Evolutionary conservation across 257 asterid genomes (phyloP), one percentile per base, ranked within the genome.

Genomic region (Solanum verrucosum): DNA sequence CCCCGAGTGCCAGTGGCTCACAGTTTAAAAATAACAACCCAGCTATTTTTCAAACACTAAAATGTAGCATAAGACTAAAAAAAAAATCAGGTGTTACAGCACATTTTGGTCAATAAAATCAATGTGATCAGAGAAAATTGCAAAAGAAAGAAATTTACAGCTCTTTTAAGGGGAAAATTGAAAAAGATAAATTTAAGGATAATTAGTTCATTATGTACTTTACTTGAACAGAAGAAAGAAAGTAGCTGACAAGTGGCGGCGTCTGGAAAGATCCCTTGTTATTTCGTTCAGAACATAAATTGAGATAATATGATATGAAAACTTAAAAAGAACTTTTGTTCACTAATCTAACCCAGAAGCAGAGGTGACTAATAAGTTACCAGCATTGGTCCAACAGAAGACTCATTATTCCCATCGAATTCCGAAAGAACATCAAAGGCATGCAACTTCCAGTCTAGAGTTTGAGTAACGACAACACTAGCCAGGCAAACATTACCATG

Each of bases 401-500:
- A 93, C 91, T 94, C 98, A 93, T 90, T 95, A 88, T 89, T 94
- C 89, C 99, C 98, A 86, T 97, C 99, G 93, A 92, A 96, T 93
- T 97, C 99, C 9, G 99, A 97, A 49, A 97, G 94, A 77, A 97
- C 98, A 91, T 97, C 99, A 90, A 97, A 96, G 70, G 99, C 99
- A 86, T 97, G 97, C 91, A 96, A 94, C 87, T 97, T 97, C 99
- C 99, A 97, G 94, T 96, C 99, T 93, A 97, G 90, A 46, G 99
- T 97, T 91, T 92, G 96, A 23, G 99, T 97, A 88, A 96, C 99
- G 71, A 97, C 99, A 90, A 96, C 98, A 92, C 99, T 97, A 90
- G 98, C 94, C 95, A 93, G 91, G 88, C 96, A 97, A 92, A 97
- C 99, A 93, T 97, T 97, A 81, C 99, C 98, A 93, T 97, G 99